Evolutionary conservation across 495 filamentous ascomycete species (phyloP).

Genomic region (Neurospora sp.): DNA sequence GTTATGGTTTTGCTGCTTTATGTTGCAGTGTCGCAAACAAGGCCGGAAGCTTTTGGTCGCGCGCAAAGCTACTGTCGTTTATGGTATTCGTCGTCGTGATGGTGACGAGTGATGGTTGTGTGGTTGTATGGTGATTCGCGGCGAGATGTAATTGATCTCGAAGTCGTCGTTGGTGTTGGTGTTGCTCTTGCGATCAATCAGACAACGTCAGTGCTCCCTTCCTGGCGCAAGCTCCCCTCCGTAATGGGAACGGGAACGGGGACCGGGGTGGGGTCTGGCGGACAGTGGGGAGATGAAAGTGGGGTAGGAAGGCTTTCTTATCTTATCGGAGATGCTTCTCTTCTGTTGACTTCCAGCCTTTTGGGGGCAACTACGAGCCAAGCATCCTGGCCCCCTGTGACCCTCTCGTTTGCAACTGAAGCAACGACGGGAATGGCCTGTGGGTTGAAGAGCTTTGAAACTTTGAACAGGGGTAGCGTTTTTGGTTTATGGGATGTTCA

Average conservation of each 20-base stretch:
- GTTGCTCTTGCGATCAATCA: background rate
- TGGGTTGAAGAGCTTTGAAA: background rate
- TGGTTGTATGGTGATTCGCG: background rate
- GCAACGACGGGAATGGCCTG: background rate
- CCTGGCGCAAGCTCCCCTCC: background rate
- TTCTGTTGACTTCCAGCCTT: background rate
- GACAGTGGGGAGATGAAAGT: background rate
- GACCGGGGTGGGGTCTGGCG: background rate
- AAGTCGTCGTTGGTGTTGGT: background rate
- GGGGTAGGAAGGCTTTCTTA: background rate
- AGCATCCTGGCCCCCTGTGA: background rate
- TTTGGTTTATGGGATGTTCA: background rate
- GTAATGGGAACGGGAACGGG: background rate
- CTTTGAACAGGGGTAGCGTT: background rate
- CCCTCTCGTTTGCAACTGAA: background rate
- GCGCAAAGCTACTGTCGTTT: background rate
- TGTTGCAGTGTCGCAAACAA: background rate
- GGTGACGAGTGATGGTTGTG: background rate
- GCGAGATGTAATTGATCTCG: background rate
- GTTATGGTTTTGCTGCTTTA: background rate
- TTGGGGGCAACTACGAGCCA: background rate
- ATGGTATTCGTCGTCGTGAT: background rate
- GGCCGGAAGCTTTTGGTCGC: background rate
- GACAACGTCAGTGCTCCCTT: background rate
- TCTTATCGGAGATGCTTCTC: background rate